Percentiles rank a stretch among this genome's conserved stretches.
Conservation (phyloP, 495 filamentous ascomycete genomes). For the Neurospora sublineolata region DNA sequence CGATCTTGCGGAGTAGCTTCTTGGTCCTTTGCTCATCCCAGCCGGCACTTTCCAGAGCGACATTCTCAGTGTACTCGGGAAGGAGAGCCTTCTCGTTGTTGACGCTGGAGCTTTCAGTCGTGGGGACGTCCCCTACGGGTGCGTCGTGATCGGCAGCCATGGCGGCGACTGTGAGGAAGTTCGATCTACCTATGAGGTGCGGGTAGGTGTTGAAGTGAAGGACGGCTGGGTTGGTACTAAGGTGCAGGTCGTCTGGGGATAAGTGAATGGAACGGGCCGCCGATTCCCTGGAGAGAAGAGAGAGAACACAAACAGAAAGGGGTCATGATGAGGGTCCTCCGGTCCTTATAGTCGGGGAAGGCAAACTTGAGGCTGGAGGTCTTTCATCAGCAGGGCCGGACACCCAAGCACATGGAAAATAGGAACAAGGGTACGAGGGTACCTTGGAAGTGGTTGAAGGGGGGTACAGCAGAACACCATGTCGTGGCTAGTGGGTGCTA, state of each 20-base stretch:
- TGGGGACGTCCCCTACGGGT: slow-evolving; percentile 11
- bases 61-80: slow-evolving; percentile 4
- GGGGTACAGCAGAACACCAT: background rate
- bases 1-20: slow-evolving; percentile 38
- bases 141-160: slow-evolving; percentile 20
- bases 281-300: background rate
- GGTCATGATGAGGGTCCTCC: background rate
- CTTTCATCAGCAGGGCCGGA: background rate
- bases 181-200: background rate
- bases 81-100: slow-evolving; percentile 17
- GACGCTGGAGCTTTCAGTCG: slow-evolving; percentile 21
- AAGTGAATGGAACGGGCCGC: background rate
- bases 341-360: background rate
- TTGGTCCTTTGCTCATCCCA: slow-evolving; percentile 24
- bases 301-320: background rate
- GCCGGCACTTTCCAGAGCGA: slow-evolving; percentile 12
- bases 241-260: background rate
- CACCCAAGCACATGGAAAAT: background rate
- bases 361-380: background rate
- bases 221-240: background rate
- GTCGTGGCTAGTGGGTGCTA: background rate
- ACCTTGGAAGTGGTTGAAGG: background rate
- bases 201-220: background rate
- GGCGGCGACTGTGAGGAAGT: background rate
- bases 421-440: background rate